Evolutionary conservation across 2,329 filamentous ascomycete species (phyloP).

Genomic region (Colletotrichum sp.): DNA sequence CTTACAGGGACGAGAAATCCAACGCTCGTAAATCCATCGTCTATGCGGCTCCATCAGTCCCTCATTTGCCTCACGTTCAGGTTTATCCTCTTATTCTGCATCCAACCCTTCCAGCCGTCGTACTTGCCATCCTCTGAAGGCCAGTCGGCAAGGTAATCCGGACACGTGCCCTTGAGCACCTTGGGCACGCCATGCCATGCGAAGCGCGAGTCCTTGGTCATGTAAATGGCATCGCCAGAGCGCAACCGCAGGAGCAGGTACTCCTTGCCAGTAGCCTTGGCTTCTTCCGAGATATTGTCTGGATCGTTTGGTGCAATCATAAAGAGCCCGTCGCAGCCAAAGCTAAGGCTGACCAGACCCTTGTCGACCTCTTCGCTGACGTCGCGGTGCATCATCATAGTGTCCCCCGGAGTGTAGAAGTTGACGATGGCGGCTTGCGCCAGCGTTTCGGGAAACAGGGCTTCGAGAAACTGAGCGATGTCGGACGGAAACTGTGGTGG

Average conservation of each 20-base stretch:
- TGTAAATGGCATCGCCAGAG: constrained; percentile 90
- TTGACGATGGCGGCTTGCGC: constrained; percentile 94
- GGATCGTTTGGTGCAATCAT: constrained; percentile 70
- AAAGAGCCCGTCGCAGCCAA: constrained; percentile 91
- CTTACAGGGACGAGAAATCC: background rate
- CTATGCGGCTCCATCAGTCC: constrained; percentile 38
- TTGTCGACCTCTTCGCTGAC: constrained; percentile 84
- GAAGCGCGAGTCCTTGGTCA: constrained; percentile 81
- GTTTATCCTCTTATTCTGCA: constrained; percentile 87
- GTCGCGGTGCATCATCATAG: constrained; percentile 90
- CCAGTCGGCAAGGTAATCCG: constrained; percentile 76
- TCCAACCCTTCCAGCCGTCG: constrained; percentile 83
- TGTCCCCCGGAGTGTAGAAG: constrained; percentile 89
- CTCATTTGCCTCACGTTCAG: constrained; percentile 92
- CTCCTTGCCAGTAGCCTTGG: constrained; percentile 39
- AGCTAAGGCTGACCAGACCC: constrained; percentile 82
- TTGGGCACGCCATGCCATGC: constrained; percentile 97
- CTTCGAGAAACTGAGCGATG: constrained; percentile 69
- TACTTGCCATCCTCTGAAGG: constrained; percentile 64
- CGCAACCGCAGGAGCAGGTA: constrained; percentile 70
- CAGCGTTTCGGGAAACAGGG: constrained; percentile 76
- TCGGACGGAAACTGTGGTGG: constrained; percentile 79
- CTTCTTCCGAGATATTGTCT: constrained; percentile 26
- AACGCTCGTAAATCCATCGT: background rate
- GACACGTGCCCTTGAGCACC: constrained; percentile 81